Evolutionary conservation across 2,329 filamentous ascomycete species (phyloP), one percentile per base, ranked within the genome.

Genomic region (Tolypocladium ovalisporum): DNA sequence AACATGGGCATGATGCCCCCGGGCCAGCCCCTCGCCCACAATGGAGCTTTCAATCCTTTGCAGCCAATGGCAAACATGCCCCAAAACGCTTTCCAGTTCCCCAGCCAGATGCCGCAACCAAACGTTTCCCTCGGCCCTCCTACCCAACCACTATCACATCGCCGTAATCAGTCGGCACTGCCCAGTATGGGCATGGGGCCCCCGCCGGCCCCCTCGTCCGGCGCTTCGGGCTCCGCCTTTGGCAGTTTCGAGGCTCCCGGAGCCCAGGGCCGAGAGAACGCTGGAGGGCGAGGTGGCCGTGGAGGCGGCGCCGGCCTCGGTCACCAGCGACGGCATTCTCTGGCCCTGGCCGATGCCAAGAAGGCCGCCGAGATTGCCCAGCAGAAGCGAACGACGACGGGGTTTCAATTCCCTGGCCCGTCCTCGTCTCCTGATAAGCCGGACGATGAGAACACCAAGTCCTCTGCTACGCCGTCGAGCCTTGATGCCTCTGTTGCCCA

Each of bases 291-390:
- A 64, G 88, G 90, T 66, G 86, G 87, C 61, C 86, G 91, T 67
- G 87, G 88, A 49, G 69, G 68, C 19, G 80, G 84, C 60, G 79
- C 85, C 61, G 86, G 81, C 58, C 82, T 85, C 66, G 93, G 93
- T 60, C 94, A 99, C 71, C 88, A 95, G 73, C 86, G 94, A 69
- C 87, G 94, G 73, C 94, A 99, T 75, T 99, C 94, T 24, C 80
- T 99, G 62, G 94, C 92, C 62, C 79, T 99, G 62, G 90, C 92
- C 40, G 94, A 99, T 73, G 94, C 94, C 54, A 97, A 96, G 76
- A 97, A 97, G 77, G 94, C 94, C 53, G 94, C 94, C 58, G 94
- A 99, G 72, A 76, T 96, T 62, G 94, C 94, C 54, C 94, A 99
- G 75, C 93, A 96, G 79, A 97, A 97, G 77, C 83, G 92, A 72